Conservation (phyloP, 129 eudicot genomes). For the Scalesia atractyloides region DNA sequence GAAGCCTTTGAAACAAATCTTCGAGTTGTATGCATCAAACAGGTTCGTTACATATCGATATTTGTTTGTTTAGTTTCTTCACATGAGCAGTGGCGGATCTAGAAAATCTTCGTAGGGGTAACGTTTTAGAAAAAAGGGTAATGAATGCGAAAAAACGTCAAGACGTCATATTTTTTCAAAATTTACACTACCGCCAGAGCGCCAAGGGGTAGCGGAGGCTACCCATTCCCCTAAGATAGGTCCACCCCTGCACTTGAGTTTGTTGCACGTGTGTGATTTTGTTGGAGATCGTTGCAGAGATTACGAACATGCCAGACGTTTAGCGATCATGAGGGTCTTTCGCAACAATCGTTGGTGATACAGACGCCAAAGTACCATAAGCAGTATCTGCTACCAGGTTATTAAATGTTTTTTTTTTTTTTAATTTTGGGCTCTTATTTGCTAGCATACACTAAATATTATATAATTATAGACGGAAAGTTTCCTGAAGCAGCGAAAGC, state of each 20-base stretch:
- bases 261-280: slow-evolving; percentile 10
- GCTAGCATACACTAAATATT: not conserved
- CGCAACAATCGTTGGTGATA: slow-evolving; percentile 49
- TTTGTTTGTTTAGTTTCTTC: not conserved
- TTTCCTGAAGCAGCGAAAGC: slow-evolving; percentile 29
- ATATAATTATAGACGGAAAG: slow-evolving; percentile 5
- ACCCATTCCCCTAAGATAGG: too few relatives aligned
- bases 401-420: not conserved
- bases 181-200: too few relatives aligned
- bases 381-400: slow-evolving; percentile 63
- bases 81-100: too few relatives aligned
- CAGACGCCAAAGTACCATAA: slow-evolving; percentile 63
- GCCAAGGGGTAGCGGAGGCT: too few relatives aligned
- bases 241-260: too few relatives aligned
- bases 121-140: too few relatives aligned
- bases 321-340: slow-evolving; percentile 42
- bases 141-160: too few relatives aligned
- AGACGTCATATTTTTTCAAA: too few relatives aligned
- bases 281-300: slow-evolving; percentile 45
- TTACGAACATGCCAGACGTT: slow-evolving; percentile 51
- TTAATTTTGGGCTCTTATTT: not conserved
- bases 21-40: slow-evolving; percentile 60
- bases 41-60: slow-evolving; percentile 37
- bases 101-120: too few relatives aligned
- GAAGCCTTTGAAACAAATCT: slow-evolving; percentile 53